Percentiles rank a stretch among this genome's conserved stretches.
These are phyloP conservation scores for Carex arenaria DNA, from an alignment of 202 grass and related monocot genomes.

Conservation along the genomic window DNA sequence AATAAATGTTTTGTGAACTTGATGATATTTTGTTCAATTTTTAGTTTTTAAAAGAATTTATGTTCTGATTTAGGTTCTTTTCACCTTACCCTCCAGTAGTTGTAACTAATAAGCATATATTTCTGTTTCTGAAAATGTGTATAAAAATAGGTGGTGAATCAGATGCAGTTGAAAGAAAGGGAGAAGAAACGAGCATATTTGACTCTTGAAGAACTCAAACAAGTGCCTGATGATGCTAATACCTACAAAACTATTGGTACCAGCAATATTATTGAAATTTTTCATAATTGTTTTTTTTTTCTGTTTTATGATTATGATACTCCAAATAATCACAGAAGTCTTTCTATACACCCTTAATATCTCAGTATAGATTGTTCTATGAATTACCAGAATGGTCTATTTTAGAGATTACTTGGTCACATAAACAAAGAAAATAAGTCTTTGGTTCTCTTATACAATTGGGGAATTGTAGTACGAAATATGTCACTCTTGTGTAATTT, in stretches of 20 bases:
- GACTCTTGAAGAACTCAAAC: slow-evolving; percentile 81
- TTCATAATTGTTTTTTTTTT: slow-evolving; percentile 3
- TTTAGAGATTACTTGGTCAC: background rate
- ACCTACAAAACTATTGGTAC: slow-evolving; percentile 93
- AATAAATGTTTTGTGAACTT: background rate
- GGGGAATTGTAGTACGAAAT: background rate
- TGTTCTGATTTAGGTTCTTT: background rate
- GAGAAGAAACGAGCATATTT: slow-evolving; percentile 93
- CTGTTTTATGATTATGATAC: background rate
- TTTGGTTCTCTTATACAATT: too few species aligned
- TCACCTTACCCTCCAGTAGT: background rate
- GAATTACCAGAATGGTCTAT: background rate
- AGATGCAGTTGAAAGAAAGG: slow-evolving; percentile 70
- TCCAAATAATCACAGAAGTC: background rate
- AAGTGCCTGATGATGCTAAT: slow-evolving; percentile 70
- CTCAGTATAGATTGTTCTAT: background rate
- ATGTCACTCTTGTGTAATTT: background rate
- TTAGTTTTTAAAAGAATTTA: background rate
- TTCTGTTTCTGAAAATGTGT: background rate
- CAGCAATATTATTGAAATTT: background rate
- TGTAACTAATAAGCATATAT: background rate
- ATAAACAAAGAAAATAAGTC: background rate
- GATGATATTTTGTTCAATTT: background rate
- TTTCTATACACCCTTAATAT: background rate
- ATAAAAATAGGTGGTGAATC: slow-evolving; percentile 43